Percentiles rank a stretch among this genome's conserved stretches.
phyloP scores from a whole-genome alignment of 208 protist species.

The Borovskyia barvae region DNA sequence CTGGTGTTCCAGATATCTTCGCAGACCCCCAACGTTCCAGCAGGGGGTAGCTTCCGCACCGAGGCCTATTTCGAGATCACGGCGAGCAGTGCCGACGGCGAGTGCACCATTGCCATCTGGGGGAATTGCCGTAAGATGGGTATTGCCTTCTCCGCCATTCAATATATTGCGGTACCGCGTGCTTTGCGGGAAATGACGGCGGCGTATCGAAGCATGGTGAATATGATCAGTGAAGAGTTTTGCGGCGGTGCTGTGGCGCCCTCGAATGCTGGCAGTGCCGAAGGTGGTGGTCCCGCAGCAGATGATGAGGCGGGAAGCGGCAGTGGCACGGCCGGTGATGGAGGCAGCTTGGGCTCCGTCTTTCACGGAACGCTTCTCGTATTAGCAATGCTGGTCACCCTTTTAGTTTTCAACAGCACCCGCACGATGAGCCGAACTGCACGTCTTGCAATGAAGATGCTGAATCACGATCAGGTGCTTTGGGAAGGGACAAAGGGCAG shows the following conservation, averaged over 20 bases:
- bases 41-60: conserved; percentile 68
- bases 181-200: conserved; percentile 77
- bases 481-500: conserved; percentile 8
- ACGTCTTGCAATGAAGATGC: conserved; percentile 24
- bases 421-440: conserved; percentile 34
- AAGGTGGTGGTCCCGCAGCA: neutral
- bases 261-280: conserved; percentile 3
- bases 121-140: conserved; percentile 80
- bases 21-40: conserved; percentile 70
- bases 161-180: conserved; percentile 64
- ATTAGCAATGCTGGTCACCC: conserved; percentile 54
- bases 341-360: conserved; percentile 25
- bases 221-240: conserved; percentile 71
- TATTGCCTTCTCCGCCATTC: conserved; percentile 61
- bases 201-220: conserved; percentile 74
- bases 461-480: conserved; percentile 13
- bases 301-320: conserved; percentile 1
- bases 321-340: conserved; percentile 15
- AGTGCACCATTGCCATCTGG: conserved; percentile 66
- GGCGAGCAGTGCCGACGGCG: conserved; percentile 39
- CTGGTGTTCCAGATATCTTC: conserved; percentile 83
- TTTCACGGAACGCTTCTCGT: conserved; percentile 69
- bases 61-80: conserved; percentile 74
- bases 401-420: conserved; percentile 53
- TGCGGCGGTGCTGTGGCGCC: conserved; percentile 28